These are phyloP conservation scores for Groenewaldozyma auringiensis DNA, from an alignment of 1,139 yeast species.

Conservation along the genomic window DNA sequence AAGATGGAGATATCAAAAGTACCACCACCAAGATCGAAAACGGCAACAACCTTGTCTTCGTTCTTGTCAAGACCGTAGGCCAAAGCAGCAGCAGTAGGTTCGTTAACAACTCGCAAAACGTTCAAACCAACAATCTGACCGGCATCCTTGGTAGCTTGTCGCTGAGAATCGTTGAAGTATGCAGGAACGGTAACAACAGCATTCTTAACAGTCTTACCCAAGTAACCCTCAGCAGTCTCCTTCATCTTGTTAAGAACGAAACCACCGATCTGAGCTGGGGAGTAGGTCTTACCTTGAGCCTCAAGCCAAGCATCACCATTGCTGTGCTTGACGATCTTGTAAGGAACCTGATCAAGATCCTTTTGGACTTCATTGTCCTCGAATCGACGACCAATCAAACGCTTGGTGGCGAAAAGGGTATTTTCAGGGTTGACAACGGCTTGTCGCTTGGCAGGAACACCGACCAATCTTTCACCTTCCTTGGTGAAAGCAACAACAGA, in stretches of 20 bases:
- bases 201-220: conserved; percentile 87
- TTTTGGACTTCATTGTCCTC: conserved; percentile 95
- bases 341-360: conserved; percentile 94
- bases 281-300: conserved; percentile 80
- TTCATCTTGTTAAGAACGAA: conserved; percentile 97
- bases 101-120: conserved; percentile 94
- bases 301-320: conserved; percentile 99
- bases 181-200: conserved; percentile 97
- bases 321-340: conserved; percentile 90
- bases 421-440: conserved; percentile 98
- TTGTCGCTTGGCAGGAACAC: conserved; percentile 98
- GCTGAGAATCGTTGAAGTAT: conserved; percentile 94
- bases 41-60: conserved; percentile 68
- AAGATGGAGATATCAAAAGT: conserved; percentile 80
- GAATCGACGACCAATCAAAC: conserved; percentile 96
- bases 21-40: conserved; percentile 86
- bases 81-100: conserved; percentile 97
- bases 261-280: conserved; percentile 98
- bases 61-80: conserved; percentile 95
- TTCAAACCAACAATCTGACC: conserved; percentile 96
- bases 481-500: conserved; percentile 97
- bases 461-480: conserved; percentile 92
- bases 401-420: conserved; percentile 95
- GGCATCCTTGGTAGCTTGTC: conserved; percentile 98
- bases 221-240: conserved; percentile 95